Evolutionary conservation across 768 basidiomycete genomes (phyloP), one percentile per base, ranked within the genome.

Genomic region (Psilocybe tampanensis): DNA sequence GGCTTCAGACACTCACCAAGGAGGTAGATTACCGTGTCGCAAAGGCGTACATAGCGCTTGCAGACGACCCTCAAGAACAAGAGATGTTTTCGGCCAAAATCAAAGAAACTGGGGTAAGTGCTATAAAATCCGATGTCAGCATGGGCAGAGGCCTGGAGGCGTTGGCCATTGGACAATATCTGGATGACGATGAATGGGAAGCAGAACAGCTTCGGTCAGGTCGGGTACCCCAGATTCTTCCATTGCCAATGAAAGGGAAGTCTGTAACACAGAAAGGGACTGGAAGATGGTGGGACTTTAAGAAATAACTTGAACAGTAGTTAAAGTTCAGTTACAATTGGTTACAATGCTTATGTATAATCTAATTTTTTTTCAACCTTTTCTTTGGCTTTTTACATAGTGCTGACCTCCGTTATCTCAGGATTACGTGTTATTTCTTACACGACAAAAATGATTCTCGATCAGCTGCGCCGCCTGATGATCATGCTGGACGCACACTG

Each of bases 101-200:
- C 19, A 74, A 71, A 68, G 75, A 70, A 66, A 45, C 45, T 54
- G 58, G 66, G 56, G 54, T 12, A 29, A 21, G 52, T 52, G 26
- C 22, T 9, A 23, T 11, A 1, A 17, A 32, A 32, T 7, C 5
- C 18, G 24, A 19, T 13, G 26, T 29, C 47, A 36, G 36, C 26
- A 51, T 29, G 33, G 15, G 21, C 3, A 48, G 41, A 43, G 52
- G 63, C 51, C 42, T 85, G 52, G 85, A 83, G 61, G 76, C 68
- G 15, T 69, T 80, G 3, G 89, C 88, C 0, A 73, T 87, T 24
- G 79, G 79, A 54, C 73, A 66, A 43, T 91, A 89, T 68, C 64
- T 89, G 54, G 86, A 88, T 47, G 89, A 91, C 59, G 76, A 79
- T 1, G 86, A 88, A 57, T 91, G 89, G 88, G 89, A 90, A 67